Evolutionary conservation across 2,329 filamentous ascomycete species (phyloP).

Genomic region (Claviceps digitariae): DNA sequence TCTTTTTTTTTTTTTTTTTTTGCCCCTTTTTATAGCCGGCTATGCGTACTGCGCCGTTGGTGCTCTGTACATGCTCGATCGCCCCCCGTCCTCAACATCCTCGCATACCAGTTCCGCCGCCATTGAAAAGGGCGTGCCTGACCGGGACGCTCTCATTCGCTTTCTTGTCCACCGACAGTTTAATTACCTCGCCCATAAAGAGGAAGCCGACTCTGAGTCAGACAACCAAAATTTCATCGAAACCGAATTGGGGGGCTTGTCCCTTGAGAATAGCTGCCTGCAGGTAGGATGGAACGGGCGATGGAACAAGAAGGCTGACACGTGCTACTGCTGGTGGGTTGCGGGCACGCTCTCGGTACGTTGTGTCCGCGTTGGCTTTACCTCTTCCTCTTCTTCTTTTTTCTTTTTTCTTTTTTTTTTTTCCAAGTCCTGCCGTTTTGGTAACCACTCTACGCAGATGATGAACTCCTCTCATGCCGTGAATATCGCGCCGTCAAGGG

Average conservation of each 20-base stretch:
- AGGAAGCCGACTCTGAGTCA: slow-evolving; percentile 31
- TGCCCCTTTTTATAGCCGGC: slow-evolving; percentile 45
- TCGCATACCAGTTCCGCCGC: slow-evolving; percentile 10
- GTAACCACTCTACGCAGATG: slow-evolving; percentile 27
- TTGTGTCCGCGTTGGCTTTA: not conserved
- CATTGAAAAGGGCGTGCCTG: slow-evolving; percentile 22
- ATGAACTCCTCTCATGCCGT: slow-evolving; percentile 45
- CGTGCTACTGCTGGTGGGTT: slow-evolving; percentile 94
- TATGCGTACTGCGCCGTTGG: slow-evolving; percentile 83
- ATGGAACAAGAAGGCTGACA: slow-evolving; percentile 83
- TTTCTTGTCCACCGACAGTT: slow-evolving; percentile 57
- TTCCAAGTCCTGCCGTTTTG: not conserved
- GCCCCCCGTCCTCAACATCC: slow-evolving; percentile 28
- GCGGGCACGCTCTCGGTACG: slow-evolving; percentile 44
- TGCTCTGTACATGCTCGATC: slow-evolving; percentile 62
- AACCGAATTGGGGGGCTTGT: slow-evolving; percentile 21
- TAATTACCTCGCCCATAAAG: slow-evolving; percentile 35
- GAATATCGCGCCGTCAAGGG: slow-evolving; percentile 46
- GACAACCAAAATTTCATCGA: slow-evolving; percentile 26
- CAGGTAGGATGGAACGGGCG: slow-evolving; percentile 78
- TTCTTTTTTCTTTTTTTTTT: not conserved
- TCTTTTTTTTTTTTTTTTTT: not conserved
- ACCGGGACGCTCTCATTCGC: slow-evolving; percentile 20
- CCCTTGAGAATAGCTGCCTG: slow-evolving; percentile 18
- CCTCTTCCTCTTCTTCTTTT: not conserved